Evolutionary conservation across 768 basidiomycete genomes (phyloP).

Genomic region (Lactarius vividus): DNA sequence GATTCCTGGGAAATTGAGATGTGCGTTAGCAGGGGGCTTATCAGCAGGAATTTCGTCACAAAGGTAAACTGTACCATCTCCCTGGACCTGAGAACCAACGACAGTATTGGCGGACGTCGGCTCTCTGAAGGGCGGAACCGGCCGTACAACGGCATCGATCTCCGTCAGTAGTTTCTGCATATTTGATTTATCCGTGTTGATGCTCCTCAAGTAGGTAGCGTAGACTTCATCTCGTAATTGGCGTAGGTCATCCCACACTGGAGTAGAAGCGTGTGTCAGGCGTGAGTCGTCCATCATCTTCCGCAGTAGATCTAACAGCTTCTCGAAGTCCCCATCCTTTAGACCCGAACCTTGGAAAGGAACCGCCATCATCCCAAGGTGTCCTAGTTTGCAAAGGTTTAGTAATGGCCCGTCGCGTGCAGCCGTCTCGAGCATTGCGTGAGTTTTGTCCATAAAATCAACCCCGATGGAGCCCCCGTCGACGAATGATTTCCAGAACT

Average conservation of each 20-base stretch:
- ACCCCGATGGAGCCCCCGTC: conserved; percentile 1
- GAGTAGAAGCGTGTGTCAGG: neutral
- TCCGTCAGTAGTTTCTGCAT: no score
- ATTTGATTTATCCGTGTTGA: no score
- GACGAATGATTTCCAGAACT: conserved; percentile 1
- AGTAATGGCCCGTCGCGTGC: conserved; percentile 12
- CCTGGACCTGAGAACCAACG: no score
- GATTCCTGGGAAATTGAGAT: no score
- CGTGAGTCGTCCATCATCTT: neutral
- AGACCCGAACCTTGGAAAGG: conserved; percentile 1
- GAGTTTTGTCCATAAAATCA: neutral
- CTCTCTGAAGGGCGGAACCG: no score
- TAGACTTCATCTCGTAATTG: neutral
- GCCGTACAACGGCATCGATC: no score
- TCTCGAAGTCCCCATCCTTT: neutral
- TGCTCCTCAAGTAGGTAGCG: no score
- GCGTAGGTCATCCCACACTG: conserved; percentile 3
- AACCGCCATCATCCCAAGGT: neutral
- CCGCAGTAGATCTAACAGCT: neutral
- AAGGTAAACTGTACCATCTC: no score
- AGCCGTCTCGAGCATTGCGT: neutral
- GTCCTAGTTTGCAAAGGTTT: conserved; percentile 13
- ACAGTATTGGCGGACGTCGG: no score
- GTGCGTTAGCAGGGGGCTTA: no score
- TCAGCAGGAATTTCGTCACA: no score